Percentiles rank a stretch among this genome's conserved stretches.
Conservation (phyloP, 2,329 filamentous ascomycete genomes). For the Aspergillus melleus region DNA sequence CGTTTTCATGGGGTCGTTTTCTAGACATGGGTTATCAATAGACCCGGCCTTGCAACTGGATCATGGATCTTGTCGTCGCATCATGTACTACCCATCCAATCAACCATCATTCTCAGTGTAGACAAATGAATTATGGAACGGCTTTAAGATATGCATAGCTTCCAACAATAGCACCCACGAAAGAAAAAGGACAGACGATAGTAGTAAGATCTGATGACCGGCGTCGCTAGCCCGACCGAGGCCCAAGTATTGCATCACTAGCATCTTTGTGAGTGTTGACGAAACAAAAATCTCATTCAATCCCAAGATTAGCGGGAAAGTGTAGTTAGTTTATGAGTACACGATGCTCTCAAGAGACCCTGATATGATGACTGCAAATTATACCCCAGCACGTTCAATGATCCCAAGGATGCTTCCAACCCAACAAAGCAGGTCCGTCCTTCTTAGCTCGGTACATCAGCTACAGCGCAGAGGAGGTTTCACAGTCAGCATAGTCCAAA, state of each 20-base stretch:
- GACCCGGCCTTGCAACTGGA: no score
- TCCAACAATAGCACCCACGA: no score
- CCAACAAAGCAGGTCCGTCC: conserved; percentile 86
- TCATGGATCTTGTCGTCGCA: no score
- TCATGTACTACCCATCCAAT: no score
- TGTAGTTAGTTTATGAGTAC: not conserved
- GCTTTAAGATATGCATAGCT: no score
- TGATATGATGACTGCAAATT: not conserved
- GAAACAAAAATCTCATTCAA: not conserved
- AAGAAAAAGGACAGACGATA: no score
- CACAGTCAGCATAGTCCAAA: conserved; percentile 17
- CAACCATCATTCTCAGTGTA: no score
- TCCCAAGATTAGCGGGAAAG: not conserved
- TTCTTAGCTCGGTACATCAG: conserved; percentile 96
- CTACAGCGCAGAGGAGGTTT: conserved; percentile 47
- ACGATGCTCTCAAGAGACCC: not conserved
- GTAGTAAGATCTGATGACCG: no score
- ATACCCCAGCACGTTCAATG: conserved; percentile 59
- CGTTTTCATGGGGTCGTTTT: not conserved
- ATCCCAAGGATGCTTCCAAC: conserved; percentile 96
- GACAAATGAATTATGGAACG: no score
- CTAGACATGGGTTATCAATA: not conserved
- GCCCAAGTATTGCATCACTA: no score
- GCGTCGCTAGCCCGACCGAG: no score
- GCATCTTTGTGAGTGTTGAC: no score